Evolutionary conservation across 495 filamentous ascomycete genomes (phyloP), one percentile per base, ranked within the genome.

Genomic region (Sabuloglossum arenarium): DNA sequence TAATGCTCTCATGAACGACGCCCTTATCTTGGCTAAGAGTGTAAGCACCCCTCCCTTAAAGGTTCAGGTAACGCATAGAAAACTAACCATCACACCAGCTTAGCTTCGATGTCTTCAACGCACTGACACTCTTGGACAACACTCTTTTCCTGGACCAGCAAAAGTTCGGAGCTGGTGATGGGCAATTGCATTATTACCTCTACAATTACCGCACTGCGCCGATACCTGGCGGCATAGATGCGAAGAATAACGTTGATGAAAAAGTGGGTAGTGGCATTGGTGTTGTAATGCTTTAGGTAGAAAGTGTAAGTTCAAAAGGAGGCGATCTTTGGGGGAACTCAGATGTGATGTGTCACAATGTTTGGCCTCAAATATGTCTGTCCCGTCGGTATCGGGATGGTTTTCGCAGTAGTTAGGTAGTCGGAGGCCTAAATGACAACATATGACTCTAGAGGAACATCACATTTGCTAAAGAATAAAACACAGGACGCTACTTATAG

Each of bases 21-120:
- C 86, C 8, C 69, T 98, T 28, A 84, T 96, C 61, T 71, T 91
- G 28, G 89, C 91, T 47, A 95, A 94, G 69, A 75, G 75, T 68
- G 79, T 81, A 67, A 56, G 58, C 49, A 16, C 27, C 56, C 24
- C 46, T 16, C 19, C 27, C 10, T 53, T 19, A 27, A 25, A 9
- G 16, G 46, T 28, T 29, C 27, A 34, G 29, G 3, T 16, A 28
- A 14, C 16, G 3, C 31, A 19, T 37, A 1, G 23, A 56, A 42
- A 21, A 6, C 32, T 50, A 61, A 27, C 6, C 46, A 23, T 23
- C 28, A 25, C 11, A 24, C 6, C 42, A 83, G 73, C 74, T 75
- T 60, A 79, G 83, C 42, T 96, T 96, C 65, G 91, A 98, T 66
- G 91, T 98, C 42, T 94, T 96, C 73, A 98, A 98, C 60, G 90